Percentiles rank a stretch among this genome's conserved stretches.
Conservation (phyloP, 495 filamentous ascomycete species). For the Neurospora sublineolata region DNA sequence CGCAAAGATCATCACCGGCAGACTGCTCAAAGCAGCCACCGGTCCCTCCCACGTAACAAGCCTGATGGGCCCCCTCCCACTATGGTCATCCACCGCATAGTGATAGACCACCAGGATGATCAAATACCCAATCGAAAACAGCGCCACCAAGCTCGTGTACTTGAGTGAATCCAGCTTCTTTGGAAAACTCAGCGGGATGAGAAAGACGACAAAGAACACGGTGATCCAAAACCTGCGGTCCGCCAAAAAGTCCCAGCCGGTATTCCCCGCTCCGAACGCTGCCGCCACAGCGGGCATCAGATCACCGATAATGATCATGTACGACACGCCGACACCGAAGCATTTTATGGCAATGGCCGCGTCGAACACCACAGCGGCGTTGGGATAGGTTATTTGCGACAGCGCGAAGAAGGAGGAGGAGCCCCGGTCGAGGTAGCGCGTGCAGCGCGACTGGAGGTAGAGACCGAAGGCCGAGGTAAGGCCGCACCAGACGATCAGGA, state of each 20-base stretch:
- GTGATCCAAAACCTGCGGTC: constrained; percentile 97
- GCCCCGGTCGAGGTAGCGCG: constrained; percentile 82
- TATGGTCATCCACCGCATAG: constrained; percentile 67
- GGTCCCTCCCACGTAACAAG: constrained; percentile 66
- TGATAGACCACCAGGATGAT: constrained; percentile 87
- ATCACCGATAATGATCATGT: constrained; percentile 96
- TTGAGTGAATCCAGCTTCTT: constrained; percentile 87
- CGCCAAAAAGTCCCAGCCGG: constrained; percentile 54
- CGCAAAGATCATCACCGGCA: constrained; percentile 93
- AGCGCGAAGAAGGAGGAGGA: constrained; percentile 76
- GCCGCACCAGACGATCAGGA: constrained; percentile 86
- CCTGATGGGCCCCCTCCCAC: constrained; percentile 60
- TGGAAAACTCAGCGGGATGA: constrained; percentile 88
- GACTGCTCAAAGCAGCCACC: constrained; percentile 65
- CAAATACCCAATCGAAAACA: constrained; percentile 87
- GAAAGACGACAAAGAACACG: constrained; percentile 89
- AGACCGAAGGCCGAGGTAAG: constrained; percentile 81
- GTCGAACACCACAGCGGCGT: constrained; percentile 91
- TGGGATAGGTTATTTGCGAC: constrained; percentile 92
- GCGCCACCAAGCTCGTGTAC: constrained; percentile 86
- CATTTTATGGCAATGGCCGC: constrained; percentile 95
- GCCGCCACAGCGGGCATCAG: constrained; percentile 89
- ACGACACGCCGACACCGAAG: constrained; percentile 93
- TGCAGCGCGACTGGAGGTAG: constrained; percentile 87
- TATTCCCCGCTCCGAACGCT: constrained; percentile 50